These are phyloP conservation scores for Bauhinia variegata DNA, from an alignment of 306 rosid genomes.

Conservation along the genomic window DNA sequence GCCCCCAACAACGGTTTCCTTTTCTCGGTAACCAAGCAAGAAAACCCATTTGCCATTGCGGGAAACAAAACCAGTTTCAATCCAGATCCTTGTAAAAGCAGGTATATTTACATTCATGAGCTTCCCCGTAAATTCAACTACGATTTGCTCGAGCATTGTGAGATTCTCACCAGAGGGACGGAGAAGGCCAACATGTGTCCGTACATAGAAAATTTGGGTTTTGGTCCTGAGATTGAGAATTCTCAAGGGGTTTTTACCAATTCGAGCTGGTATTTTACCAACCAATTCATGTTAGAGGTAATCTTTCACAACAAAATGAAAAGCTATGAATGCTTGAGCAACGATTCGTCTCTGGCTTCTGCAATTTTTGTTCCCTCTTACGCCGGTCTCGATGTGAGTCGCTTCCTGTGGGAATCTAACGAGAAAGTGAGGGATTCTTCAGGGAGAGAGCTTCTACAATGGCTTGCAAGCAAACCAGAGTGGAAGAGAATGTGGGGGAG, in stretches of 20 bases:
- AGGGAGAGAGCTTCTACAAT: constrained; percentile 54
- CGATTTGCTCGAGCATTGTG: constrained; percentile 57
- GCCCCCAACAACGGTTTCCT: constrained; percentile 27
- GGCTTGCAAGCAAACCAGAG: constrained; percentile 54
- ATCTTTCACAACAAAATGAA: constrained; percentile 81
- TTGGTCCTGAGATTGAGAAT: constrained; percentile 56
- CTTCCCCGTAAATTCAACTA: constrained; percentile 71
- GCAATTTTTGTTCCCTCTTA: constrained; percentile 84
- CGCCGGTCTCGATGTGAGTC: constrained; percentile 88
- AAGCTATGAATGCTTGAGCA: constrained; percentile 66
- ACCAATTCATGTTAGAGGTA: constrained; percentile 79
- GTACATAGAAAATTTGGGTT: constrained; percentile 60
- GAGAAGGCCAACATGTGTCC: constrained; percentile 73
- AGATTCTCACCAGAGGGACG: constrained; percentile 69
- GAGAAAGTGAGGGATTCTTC: constrained; percentile 53
- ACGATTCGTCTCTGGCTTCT: constrained; percentile 62
- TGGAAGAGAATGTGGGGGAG: constrained; percentile 85
- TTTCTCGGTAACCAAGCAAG: constrained; percentile 31
- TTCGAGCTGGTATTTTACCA: constrained; percentile 68
- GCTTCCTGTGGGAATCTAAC: constrained; percentile 14
- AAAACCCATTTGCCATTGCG: constrained; percentile 11
- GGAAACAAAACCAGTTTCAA: not conserved
- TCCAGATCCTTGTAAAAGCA: constrained; percentile 56
- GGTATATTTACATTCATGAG: constrained; percentile 63
- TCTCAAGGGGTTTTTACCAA: constrained; percentile 47